These are phyloP conservation scores for Penicillium psychrosexuale DNA, from an alignment of 2,329 filamentous ascomycete species.

Conservation along the genomic window DNA sequence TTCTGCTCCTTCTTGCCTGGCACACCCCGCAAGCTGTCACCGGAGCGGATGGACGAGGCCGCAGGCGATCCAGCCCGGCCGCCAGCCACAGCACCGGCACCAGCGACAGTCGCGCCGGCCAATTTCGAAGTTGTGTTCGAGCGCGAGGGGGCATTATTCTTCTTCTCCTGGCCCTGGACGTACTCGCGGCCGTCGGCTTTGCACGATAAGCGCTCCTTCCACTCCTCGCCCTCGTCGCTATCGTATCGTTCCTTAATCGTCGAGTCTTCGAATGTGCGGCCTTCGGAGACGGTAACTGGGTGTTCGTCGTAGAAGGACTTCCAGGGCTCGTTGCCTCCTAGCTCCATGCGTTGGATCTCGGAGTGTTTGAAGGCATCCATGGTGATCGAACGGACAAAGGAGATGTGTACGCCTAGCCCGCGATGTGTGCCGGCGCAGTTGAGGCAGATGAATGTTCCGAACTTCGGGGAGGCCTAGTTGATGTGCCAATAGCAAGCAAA, in stretches of 20 bases:
- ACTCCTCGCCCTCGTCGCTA: slow-evolving; percentile 87
- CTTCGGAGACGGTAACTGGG: slow-evolving; percentile 62
- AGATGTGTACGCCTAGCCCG: slow-evolving; percentile 94
- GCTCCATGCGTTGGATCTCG: slow-evolving; percentile 91
- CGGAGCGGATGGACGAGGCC: slow-evolving; percentile 21
- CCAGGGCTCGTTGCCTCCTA: slow-evolving; percentile 87
- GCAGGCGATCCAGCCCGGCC: slow-evolving; percentile 24
- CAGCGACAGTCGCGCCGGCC: slow-evolving; percentile 1
- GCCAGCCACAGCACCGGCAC: slow-evolving; percentile 1
- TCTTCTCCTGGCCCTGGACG: slow-evolving; percentile 65
- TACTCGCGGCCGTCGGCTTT: slow-evolving; percentile 88
- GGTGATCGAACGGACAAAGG: slow-evolving; percentile 93
- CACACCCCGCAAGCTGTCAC: slow-evolving; percentile 24
- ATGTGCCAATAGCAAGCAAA: neutral
- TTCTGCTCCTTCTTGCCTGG: slow-evolving; percentile 63
- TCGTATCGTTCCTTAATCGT: slow-evolving; percentile 90
- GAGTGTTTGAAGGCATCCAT: slow-evolving; percentile 97
- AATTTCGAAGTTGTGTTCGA: slow-evolving; percentile 29
- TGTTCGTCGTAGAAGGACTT: slow-evolving; percentile 79
- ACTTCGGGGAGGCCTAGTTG: slow-evolving; percentile 74
- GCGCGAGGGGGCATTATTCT: slow-evolving; percentile 34
- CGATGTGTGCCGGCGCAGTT: slow-evolving; percentile 93
- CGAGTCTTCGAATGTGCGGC: slow-evolving; percentile 75
- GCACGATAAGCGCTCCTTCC: slow-evolving; percentile 82
- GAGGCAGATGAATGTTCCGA: slow-evolving; percentile 97